Evolutionary conservation across 495 filamentous ascomycete genomes (phyloP), one percentile per base, ranked within the genome.

Genomic region (Cetradonia linearis): DNA sequence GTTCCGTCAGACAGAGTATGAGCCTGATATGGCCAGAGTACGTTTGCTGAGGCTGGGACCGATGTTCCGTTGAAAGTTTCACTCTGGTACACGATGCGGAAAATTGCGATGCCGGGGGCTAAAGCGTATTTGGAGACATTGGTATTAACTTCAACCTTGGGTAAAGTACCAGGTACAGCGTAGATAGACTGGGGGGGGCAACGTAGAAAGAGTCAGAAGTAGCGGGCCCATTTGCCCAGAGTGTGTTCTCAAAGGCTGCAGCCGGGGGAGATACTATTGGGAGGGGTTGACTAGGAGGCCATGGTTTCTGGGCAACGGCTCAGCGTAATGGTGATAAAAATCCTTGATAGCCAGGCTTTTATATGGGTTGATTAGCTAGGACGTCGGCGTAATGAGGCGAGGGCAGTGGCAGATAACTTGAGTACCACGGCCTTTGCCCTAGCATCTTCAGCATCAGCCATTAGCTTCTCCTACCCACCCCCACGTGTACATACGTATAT

Each of bases 31-130:
- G 38, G 38, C 38, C 38, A 42, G 4, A 42, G 38, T 4, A 42
- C 20, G 38, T 7, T 16, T 6, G 38, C 38, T 6, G 38, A 42
- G 14, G 10, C 38, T 3, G 38, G 38, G 3, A 42, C 38, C 14
- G 38, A 13, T 14, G 63, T 8, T 49, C 76, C 77, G 58, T 77
- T 77, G 37, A 72, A 58, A 46, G 69, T 72, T 23, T 68, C 67
- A 4, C 73, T 74, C 23, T 72, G 72, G 63, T 78, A 83, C 1
- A 79, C 49, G 62, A 83, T 69, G 36, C 77, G 75, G 14, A 76
- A 77, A 28, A 78, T 63, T 13, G 76, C 70, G 0, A 69, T 73
- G 46, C 62, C 66, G 7, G 70, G 61, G 1, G 76, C 74, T 0
- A 62, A 18, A 4, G 31, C 13, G 28, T 55, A 62, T n/a, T 31